Conservation (phyloP, 305 asterid genomes). For the Salvia sclarea region DNA sequence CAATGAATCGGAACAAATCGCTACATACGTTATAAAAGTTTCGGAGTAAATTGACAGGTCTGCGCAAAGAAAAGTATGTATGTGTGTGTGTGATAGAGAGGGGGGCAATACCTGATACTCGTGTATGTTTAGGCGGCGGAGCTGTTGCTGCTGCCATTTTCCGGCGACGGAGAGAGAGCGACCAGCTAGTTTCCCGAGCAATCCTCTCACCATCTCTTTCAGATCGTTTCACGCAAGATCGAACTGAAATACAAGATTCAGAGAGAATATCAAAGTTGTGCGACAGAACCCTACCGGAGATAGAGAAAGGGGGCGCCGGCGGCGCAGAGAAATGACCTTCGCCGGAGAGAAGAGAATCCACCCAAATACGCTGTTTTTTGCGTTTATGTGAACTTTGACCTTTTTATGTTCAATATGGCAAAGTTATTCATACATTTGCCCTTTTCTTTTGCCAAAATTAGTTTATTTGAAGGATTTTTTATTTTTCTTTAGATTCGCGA, state of each 20-base stretch:
- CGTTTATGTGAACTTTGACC: slow-evolving; percentile 12
- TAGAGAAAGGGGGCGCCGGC: slow-evolving; percentile 24
- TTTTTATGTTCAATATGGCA: neutral
- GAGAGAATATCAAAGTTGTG: neutral
- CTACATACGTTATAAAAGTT: slow-evolving; percentile 2
- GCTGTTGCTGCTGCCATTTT: slow-evolving; percentile 98
- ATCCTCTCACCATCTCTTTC: slow-evolving; percentile 68
- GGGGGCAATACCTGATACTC: slow-evolving; percentile 72
- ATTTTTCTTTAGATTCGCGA: no score
- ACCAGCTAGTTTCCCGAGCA: slow-evolving; percentile 69
- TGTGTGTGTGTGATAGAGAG: no score
- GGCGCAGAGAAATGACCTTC: slow-evolving; percentile 31
- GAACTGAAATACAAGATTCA: slow-evolving; percentile 27
- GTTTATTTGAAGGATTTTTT: neutral
- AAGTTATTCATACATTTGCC: neutral
- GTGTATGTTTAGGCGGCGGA: slow-evolving; percentile 96
- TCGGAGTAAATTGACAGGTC: neutral
- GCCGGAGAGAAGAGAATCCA: slow-evolving; percentile 35
- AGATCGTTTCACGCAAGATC: slow-evolving; percentile 27
- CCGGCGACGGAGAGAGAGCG: slow-evolving; percentile 88
- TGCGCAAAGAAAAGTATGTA: neutral
- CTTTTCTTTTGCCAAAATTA: neutral
- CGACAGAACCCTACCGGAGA: slow-evolving; percentile 31
- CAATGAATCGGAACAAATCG: slow-evolving; percentile 25
- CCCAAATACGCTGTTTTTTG: neutral